phyloP scores from a whole-genome alignment of 2,329 filamentous ascomycete species.

The Colletotrichum lentis region DNA sequence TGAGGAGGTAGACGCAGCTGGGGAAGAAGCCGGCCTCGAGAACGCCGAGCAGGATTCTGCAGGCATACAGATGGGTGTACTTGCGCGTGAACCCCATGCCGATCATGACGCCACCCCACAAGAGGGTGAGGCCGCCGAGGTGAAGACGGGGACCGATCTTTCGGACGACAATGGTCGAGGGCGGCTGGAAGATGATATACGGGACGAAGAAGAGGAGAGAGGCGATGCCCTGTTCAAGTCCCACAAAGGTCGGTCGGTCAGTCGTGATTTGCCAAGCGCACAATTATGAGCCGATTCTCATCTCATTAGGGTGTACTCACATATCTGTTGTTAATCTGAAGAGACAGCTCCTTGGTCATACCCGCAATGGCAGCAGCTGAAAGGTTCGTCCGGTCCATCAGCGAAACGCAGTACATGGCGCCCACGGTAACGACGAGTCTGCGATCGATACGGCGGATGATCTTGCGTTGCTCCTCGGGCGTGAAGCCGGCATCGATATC shows the following conservation, averaged over 20 bases:
- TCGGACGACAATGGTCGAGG: slow-evolving; percentile 73
- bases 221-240: slow-evolving; percentile 61
- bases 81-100: slow-evolving; percentile 69
- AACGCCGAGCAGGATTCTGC: slow-evolving; percentile 68
- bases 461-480: slow-evolving; percentile 68
- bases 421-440: slow-evolving; percentile 70
- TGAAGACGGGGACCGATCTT: slow-evolving; percentile 70
- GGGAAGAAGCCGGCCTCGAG: slow-evolving; percentile 79
- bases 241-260: not conserved
- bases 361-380: slow-evolving; percentile 77
- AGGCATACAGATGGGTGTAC: slow-evolving; percentile 61
- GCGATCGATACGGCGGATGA: slow-evolving; percentile 74
- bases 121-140: slow-evolving; percentile 61
- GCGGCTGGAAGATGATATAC: slow-evolving; percentile 76
- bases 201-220: slow-evolving; percentile 78
- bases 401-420: slow-evolving; percentile 74
- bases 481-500: slow-evolving; percentile 58
- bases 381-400: slow-evolving; percentile 84
- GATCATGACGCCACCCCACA: slow-evolving; percentile 70
- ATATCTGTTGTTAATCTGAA: slow-evolving; percentile 56
- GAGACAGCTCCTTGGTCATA: slow-evolving; percentile 58
- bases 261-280: no score
- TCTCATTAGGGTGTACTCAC: slow-evolving; percentile 43
- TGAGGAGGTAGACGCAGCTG: slow-evolving; percentile 74
- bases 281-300: no score